Base-by-base conservation (phyloP, 495 filamentous ascomycete genomes). In the Melanomma pulvis-pyrius region DNA sequence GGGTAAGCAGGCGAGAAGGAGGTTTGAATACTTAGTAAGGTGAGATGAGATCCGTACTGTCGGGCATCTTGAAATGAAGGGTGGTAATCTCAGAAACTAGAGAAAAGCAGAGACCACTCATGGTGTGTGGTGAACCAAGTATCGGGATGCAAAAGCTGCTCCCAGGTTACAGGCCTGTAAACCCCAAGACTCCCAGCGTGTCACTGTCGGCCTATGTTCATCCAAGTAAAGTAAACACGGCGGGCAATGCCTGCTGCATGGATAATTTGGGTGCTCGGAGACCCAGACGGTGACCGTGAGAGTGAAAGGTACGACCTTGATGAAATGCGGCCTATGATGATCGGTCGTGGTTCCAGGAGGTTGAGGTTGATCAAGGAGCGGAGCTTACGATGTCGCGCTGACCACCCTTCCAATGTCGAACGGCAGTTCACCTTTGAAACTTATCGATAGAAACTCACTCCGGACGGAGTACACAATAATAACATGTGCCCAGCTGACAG, bases 401-500 rank as follows among this genome's bases (percentile, higher is more conserved):
- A 65, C 62, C 62, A 65, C 62, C 62, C 30, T 21, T 41, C 36
- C 25, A 21, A 61, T 2, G 8, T 2, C 9, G 25, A 46, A 57
- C 30, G 30, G 13, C n/a, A 41, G 19, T 9, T 13, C 9, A 34
- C 19, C 21, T 29, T 26, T 49, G 62, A 41, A 65, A 30, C 21
- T 41, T 65, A 44, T 30, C 24, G 28, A 30, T 25, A 24, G 32
- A 46, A 29, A 44, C 46, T 32, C 5, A n/a, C 22, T 11, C 0
- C 0, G 39, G 49, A 51, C 11, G 12, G 55, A 39, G 36, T 8
- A 55, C n/a, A 61, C 26, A 56, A 28, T 21, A 49, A 30, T 32
- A n/a, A 47, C 22, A 41, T 19, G 22, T 11, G 51, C 50, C 9
- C 58, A 55, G 64, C 57, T 67, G 58, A 67, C 56, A 41, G 30